Percentiles rank a stretch among this genome's conserved stretches.
Evolutionary conservation across 2,329 filamentous ascomycete genomes (phyloP).

Genomic region (Penicillium brevicompactum): DNA sequence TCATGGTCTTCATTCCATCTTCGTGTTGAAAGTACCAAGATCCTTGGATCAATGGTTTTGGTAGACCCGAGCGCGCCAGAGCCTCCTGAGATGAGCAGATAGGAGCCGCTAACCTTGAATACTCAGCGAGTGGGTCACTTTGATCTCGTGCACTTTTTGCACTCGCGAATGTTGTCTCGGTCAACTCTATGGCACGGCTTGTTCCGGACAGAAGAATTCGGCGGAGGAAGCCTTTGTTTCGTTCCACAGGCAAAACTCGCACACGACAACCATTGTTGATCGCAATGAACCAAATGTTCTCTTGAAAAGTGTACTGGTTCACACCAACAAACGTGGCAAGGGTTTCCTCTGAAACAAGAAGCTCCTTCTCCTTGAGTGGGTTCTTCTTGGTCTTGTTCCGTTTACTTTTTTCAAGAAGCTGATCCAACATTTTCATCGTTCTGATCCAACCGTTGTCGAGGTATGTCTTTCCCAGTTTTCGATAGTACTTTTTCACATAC

Average conservation of each 20-base stretch:
- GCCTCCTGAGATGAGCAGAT: conserved; percentile 32
- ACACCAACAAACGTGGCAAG: conserved; percentile 36
- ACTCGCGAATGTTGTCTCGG: conserved; percentile 30
- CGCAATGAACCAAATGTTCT: conserved; percentile 42
- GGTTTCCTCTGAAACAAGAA: conserved; percentile 39
- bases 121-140: conserved; percentile 32
- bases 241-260: conserved; percentile 34
- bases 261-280: conserved; percentile 42
- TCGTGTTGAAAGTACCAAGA: conserved; percentile 28
- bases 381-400: conserved; percentile 7
- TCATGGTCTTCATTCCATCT: neutral
- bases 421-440: conserved; percentile 30
- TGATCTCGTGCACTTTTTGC: conserved; percentile 25
- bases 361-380: conserved; percentile 25
- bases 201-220: conserved; percentile 40
- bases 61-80: conserved; percentile 22
- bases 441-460: conserved; percentile 25
- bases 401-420: neutral
- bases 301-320: conserved; percentile 29
- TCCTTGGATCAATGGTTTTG: conserved; percentile 33
- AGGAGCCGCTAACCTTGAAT: conserved; percentile 30
- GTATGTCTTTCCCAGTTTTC: neutral
- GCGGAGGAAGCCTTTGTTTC: conserved; percentile 35
- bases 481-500: conserved; percentile 14
- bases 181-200: conserved; percentile 34